Percentiles rank a stretch among this genome's conserved stretches.
These are phyloP conservation scores for Septoria petroselini DNA, from an alignment of 2,329 filamentous ascomycete species.

Conservation along the genomic window DNA sequence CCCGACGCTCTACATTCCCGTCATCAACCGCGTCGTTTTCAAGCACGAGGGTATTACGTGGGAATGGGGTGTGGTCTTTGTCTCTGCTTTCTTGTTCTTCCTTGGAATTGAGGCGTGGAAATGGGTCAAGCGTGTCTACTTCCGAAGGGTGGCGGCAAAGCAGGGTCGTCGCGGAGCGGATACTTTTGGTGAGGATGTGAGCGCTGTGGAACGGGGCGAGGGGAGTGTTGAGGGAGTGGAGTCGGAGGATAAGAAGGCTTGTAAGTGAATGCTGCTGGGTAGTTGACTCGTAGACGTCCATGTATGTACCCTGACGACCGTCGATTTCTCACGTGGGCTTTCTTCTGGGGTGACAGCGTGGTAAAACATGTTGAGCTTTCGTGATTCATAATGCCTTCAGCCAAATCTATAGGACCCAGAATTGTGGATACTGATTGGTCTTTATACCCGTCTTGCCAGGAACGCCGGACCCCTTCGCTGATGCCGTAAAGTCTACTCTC, in stretches of 20 bases:
- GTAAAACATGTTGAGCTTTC: not conserved
- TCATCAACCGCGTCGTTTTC: constrained; percentile 63
- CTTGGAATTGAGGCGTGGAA: constrained; percentile 64
- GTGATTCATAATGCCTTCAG: not conserved
- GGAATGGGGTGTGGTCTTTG: constrained; percentile 33
- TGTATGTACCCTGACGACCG: too few species aligned
- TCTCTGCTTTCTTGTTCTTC: constrained; percentile 55
- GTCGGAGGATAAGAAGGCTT: constrained; percentile 2
- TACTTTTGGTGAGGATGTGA: constrained; percentile 25
- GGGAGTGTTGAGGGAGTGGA: not conserved
- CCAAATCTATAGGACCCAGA: not conserved
- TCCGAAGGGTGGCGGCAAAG: constrained; percentile 18
- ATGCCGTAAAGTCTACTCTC: constrained; percentile 1
- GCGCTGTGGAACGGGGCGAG: constrained; percentile 17
- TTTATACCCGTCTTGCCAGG: not conserved
- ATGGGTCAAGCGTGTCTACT: constrained; percentile 55
- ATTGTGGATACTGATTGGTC: not conserved
- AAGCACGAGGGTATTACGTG: constrained; percentile 62
- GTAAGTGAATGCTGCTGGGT: not conserved
- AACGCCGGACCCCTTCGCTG: not conserved
- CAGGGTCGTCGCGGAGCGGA: constrained; percentile 12
- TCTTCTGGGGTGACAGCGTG: too few species aligned
- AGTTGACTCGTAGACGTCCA: too few species aligned
- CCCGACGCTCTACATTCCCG: constrained; percentile 60
- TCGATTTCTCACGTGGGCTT: too few species aligned